A percentile compares a stretch with the other conserved stretches of the same genome.
phyloP scores from a whole-genome alignment of 2,329 filamentous ascomycete species.

The Fusarium dlaminii region DNA sequence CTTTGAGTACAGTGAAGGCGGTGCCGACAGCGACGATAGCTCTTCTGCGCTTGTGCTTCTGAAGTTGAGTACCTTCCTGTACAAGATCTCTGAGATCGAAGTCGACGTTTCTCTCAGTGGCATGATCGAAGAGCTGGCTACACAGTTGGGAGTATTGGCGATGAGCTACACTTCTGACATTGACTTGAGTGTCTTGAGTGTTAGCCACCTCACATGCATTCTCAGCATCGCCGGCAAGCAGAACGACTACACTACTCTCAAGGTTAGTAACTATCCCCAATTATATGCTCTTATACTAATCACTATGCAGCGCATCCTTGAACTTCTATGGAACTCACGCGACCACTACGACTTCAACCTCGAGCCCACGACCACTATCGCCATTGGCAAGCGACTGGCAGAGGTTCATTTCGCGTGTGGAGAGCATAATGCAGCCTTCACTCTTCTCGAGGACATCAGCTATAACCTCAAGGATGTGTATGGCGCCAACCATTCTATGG shows the following conservation, averaged over 20 bases:
- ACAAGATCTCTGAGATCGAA: background rate
- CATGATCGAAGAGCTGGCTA: background rate
- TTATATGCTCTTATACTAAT: background rate
- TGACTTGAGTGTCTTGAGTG: background rate
- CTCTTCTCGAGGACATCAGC: background rate
- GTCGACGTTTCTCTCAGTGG: background rate
- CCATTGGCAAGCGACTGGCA: background rate
- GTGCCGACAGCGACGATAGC: background rate
- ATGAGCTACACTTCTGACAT: background rate
- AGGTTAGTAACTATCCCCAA: background rate
- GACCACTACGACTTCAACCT: background rate
- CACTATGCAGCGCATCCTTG: background rate
- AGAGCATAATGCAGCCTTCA: background rate
- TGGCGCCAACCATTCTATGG: background rate
- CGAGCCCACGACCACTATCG: background rate
- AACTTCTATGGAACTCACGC: background rate
- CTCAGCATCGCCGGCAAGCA: background rate
- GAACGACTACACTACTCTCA: background rate
- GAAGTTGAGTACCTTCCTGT: background rate
- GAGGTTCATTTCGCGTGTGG: background rate
- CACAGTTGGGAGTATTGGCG: background rate
- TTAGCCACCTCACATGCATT: background rate
- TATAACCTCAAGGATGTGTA: background rate
- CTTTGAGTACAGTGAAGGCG: background rate
- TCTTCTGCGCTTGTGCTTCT: background rate